These are phyloP conservation scores for Scenedesmus sp. DNA, from an alignment of 163 green algal species.

Conservation along the genomic window DNA sequence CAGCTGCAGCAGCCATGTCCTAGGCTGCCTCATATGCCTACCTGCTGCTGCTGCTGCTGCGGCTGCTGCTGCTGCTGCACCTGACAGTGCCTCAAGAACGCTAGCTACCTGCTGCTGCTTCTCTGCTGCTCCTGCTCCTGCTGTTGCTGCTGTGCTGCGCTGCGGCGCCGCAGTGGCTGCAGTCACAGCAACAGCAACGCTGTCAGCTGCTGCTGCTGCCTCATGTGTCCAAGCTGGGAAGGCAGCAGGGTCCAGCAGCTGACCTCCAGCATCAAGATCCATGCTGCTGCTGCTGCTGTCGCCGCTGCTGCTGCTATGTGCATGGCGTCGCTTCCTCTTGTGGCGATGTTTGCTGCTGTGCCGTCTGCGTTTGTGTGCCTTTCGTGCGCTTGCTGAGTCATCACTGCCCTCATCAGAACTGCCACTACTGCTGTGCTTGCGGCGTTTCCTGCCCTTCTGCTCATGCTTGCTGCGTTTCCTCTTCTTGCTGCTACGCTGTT, in stretches of 20 bases:
- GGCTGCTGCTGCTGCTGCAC: background rate
- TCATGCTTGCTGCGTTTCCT: conserved; percentile 11
- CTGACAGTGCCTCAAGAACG: background rate
- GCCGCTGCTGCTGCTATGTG: conserved; percentile 1
- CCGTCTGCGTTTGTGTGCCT: background rate
- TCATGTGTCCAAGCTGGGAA: background rate
- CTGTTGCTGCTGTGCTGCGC: background rate
- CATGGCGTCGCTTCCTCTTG: background rate
- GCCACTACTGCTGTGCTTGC: background rate
- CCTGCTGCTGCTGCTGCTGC: conserved; percentile 13
- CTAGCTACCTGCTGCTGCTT: conserved; percentile 27
- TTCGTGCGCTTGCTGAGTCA: background rate
- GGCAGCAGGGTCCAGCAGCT: conserved; percentile 29
- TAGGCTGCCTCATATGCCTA: background rate
- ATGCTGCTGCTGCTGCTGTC: background rate
- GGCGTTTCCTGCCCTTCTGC: background rate
- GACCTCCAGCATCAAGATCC: conserved; percentile 26
- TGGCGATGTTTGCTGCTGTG: background rate
- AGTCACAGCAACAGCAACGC: background rate
- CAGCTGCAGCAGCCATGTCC: background rate
- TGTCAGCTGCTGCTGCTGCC: background rate
- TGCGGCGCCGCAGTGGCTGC: background rate
- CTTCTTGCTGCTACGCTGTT: background rate
- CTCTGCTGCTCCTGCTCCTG: background rate
- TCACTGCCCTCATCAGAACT: background rate